Conservation (phyloP, 2,329 filamentous ascomycete genomes). For the Calonectria pauciramosa region DNA sequence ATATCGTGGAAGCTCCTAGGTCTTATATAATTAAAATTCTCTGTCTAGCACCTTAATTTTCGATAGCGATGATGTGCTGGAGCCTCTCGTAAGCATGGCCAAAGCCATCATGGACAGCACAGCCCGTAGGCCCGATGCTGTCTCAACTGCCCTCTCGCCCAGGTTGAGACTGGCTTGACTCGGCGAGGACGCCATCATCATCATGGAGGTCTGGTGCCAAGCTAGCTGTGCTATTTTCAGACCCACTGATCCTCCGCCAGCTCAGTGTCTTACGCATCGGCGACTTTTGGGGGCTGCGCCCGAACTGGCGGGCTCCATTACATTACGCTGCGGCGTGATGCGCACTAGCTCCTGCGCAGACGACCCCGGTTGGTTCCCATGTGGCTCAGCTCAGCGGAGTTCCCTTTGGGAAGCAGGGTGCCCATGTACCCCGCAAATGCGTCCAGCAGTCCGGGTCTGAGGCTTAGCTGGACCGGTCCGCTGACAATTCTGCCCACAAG, state of each 20-base stretch:
- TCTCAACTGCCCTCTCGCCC: not conserved
- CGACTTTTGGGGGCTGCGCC: slow-evolving; percentile 5
- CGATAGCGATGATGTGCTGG: not conserved
- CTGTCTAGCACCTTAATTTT: not conserved
- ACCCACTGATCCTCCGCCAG: slow-evolving; percentile 6
- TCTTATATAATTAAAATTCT: not conserved
- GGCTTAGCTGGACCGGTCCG: not conserved
- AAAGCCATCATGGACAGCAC: not conserved
- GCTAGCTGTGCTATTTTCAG: not conserved
- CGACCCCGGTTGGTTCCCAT: not conserved
- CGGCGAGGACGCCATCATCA: not conserved
- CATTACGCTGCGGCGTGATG: not conserved
- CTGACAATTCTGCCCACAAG: not conserved
- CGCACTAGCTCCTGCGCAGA: not conserved
- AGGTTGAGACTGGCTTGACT: not conserved
- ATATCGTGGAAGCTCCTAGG: not conserved
- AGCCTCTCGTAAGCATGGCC: not conserved
- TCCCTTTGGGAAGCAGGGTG: not conserved
- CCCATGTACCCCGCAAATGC: not conserved
- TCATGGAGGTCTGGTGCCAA: not conserved
- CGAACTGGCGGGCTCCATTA: not conserved
- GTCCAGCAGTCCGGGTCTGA: not conserved
- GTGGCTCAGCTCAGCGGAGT: slow-evolving; percentile 3
- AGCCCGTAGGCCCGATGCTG: not conserved
- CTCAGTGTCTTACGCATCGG: slow-evolving; percentile 1